Evolutionary conservation across 345 rosid species (phyloP).

Genomic region (Lenwebbia sp.): DNA sequence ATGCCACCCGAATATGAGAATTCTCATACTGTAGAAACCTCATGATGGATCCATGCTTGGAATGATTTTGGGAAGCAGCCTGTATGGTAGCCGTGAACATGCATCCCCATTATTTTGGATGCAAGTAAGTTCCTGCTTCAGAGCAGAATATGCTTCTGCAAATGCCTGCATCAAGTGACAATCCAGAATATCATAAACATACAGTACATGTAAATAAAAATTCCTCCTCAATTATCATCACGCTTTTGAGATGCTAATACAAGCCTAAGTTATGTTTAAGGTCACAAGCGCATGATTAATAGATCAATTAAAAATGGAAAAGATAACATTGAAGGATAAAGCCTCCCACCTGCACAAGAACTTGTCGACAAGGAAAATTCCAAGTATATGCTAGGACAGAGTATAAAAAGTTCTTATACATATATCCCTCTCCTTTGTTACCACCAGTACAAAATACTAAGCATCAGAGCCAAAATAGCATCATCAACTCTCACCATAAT

Average conservation of each 20-base stretch:
- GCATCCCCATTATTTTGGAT: conserved; percentile 32
- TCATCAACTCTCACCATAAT: background rate
- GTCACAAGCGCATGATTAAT: background rate
- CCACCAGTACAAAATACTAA: background rate
- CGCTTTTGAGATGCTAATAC: background rate
- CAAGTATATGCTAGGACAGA: background rate
- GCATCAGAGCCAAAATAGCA: background rate
- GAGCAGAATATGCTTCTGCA: conserved; percentile 77
- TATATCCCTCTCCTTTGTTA: background rate
- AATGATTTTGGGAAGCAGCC: conserved; percentile 67
- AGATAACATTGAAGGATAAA: background rate
- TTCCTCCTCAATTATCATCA: background rate
- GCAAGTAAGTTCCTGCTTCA: conserved; percentile 67
- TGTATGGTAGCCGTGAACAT: conserved; percentile 23
- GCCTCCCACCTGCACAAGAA: background rate
- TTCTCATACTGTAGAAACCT: background rate
- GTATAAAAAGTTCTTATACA: background rate
- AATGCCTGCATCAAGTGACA: conserved; percentile 59
- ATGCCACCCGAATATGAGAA: background rate
- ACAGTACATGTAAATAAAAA: background rate
- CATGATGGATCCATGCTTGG: conserved; percentile 42
- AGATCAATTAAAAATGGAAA: background rate
- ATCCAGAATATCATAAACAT: background rate
- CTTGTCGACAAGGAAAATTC: background rate
- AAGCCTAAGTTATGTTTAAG: background rate